Conservation (phyloP, 1,139 yeast species). For the Blastobotrys arbuscula region DNA sequence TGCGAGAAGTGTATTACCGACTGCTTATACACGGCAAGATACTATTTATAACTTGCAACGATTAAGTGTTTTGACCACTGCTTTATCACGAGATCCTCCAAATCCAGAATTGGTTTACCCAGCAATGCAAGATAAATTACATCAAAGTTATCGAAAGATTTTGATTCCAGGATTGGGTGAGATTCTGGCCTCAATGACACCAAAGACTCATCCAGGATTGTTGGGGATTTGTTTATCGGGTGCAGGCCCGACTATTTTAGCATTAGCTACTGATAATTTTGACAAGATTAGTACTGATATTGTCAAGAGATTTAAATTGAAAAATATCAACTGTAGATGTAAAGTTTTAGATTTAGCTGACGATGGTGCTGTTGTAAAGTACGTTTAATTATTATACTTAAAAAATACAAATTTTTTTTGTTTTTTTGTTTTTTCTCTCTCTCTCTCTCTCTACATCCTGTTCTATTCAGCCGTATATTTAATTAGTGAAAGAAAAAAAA, state of each 20-base stretch:
- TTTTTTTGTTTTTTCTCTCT: too few species aligned
- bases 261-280: slow-evolving; percentile 83
- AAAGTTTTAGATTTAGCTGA: slow-evolving; percentile 77
- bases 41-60: slow-evolving; percentile 84
- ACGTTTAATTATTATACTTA: too few species aligned
- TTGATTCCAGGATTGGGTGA: slow-evolving; percentile 87
- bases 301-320: slow-evolving; percentile 58
- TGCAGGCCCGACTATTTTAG: slow-evolving; percentile 95
- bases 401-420: too few species aligned
- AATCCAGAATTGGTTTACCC: slow-evolving; percentile 77
- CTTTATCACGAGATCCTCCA: slow-evolving; percentile 78
- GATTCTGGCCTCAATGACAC: slow-evolving; percentile 75
- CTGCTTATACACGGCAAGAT: slow-evolving; percentile 71
- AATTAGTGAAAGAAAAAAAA: too few species aligned
- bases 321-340: slow-evolving; percentile 72
- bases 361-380: slow-evolving; percentile 68
- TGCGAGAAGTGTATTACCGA: slow-evolving; percentile 84
- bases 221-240: slow-evolving; percentile 94
- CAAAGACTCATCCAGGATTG: slow-evolving; percentile 73
- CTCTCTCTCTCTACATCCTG: too few species aligned
- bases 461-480: too few species aligned
- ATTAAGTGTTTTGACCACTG: slow-evolving; percentile 69
- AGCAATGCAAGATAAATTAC: slow-evolving; percentile 94
- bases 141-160: slow-evolving; percentile 89
- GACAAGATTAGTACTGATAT: slow-evolving; percentile 79